Conservation (phyloP, 805 yeast genomes). For the Spathaspora passalidarum region DNA sequence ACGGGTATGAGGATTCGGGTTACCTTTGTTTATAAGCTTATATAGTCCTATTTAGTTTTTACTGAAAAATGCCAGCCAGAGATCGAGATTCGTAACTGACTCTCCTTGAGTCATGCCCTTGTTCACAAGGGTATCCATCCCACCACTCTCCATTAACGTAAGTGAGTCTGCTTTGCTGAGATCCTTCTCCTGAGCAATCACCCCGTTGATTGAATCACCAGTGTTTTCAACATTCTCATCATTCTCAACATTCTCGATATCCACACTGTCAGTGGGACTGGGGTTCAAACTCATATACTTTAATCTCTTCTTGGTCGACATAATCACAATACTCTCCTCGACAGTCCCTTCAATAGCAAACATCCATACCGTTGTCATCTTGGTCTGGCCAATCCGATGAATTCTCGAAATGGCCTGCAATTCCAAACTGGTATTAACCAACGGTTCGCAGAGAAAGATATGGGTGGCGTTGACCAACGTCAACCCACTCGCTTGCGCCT, state of each 20-base stretch:
- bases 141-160: constrained; percentile 50
- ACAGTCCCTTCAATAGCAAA: constrained; percentile 81
- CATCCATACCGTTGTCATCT: constrained; percentile 87
- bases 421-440: constrained; percentile 83
- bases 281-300: constrained; percentile 26
- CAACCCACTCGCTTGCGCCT: constrained; percentile 85
- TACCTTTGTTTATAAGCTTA: constrained; percentile 7
- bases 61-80: constrained; percentile 62
- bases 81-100: constrained; percentile 52
- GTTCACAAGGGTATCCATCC: constrained; percentile 47
- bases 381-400: constrained; percentile 86
- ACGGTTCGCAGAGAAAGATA: constrained; percentile 88
- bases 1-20: constrained; percentile 58
- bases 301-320: constrained; percentile 61
- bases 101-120: constrained; percentile 51
- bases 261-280: neutral
- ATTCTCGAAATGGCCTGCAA: constrained; percentile 89
- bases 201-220: neutral
- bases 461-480: constrained; percentile 91
- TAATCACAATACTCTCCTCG: constrained; percentile 79
- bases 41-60: constrained; percentile 8
- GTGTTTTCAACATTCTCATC: neutral
- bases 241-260: neutral
- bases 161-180: constrained; percentile 47
- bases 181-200: constrained; percentile 31